Percentiles rank a stretch among this genome's conserved stretches.
phyloP scores from a whole-genome alignment of 1,284 basidiomycete genomes.

The Trametes versicolor region DNA sequence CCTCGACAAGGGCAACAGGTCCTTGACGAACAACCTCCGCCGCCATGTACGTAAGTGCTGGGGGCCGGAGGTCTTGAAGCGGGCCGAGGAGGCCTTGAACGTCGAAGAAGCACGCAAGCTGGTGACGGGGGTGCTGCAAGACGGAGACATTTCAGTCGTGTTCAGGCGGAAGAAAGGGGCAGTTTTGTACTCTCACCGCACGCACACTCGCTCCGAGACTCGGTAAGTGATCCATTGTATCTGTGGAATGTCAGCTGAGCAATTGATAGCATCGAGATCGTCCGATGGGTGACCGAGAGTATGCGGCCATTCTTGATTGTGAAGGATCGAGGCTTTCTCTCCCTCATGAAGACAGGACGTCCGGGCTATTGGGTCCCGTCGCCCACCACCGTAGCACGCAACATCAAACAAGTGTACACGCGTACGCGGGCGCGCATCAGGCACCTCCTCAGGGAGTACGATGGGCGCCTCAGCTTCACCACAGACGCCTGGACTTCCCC shows the following conservation, averaged over 20 bases:
- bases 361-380: conserved; percentile 36
- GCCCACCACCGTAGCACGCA: conserved; percentile 20
- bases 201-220: conserved; percentile 30
- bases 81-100: not conserved
- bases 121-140: conserved; percentile 7
- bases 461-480: too few species aligned
- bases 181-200: conserved; percentile 25
- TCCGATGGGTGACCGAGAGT: conserved; percentile 32
- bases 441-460: too few species aligned
- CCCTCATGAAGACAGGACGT: conserved; percentile 38
- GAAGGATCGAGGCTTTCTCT: conserved; percentile 27
- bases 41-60: conserved; percentile 47
- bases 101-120: conserved; percentile 18
- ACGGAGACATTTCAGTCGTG: conserved; percentile 31
- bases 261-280: conserved; percentile 19
- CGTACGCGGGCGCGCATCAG: too few species aligned
- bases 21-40: conserved; percentile 45
- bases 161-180: conserved; percentile 29
- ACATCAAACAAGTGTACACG: too few species aligned
- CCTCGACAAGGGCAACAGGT: conserved; percentile 40
- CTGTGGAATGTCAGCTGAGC: conserved; percentile 35
- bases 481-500: too few species aligned
- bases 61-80: conserved; percentile 42
- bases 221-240: not conserved
- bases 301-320: conserved; percentile 35